phyloP scores from a whole-genome alignment of 2,329 filamentous ascomycete genomes.

The Cercospora sp. region DNA sequence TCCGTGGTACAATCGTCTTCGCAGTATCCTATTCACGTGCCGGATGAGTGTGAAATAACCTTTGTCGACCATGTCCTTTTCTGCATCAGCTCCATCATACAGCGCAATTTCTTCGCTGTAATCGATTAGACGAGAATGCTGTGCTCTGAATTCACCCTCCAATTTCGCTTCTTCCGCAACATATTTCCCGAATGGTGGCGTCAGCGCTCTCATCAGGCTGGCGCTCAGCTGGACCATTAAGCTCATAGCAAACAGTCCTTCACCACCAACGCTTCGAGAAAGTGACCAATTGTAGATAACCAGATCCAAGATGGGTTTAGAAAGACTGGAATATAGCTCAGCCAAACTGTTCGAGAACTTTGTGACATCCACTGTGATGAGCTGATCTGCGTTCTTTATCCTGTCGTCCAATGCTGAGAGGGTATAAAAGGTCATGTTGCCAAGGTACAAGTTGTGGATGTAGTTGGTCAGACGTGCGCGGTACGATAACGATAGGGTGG shows the following conservation, averaged over 20 bases:
- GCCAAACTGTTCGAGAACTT: slow-evolving; percentile 95
- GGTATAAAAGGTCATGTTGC: slow-evolving; percentile 97
- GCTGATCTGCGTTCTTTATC: slow-evolving; percentile 97
- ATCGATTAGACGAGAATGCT: slow-evolving; percentile 91
- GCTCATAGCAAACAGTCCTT: slow-evolving; percentile 94
- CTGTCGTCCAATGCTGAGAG: slow-evolving; percentile 92
- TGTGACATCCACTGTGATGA: slow-evolving; percentile 94
- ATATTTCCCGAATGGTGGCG: slow-evolving; percentile 94
- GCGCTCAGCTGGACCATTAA: slow-evolving; percentile 91
- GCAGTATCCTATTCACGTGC: slow-evolving; percentile 93
- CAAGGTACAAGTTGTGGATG: slow-evolving; percentile 93
- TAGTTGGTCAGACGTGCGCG: slow-evolving; percentile 88
- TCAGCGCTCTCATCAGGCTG: slow-evolving; percentile 87
- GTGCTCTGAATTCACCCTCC: slow-evolving; percentile 94
- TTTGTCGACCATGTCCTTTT: slow-evolving; percentile 96
- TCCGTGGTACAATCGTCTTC: slow-evolving; percentile 91
- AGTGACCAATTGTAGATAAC: slow-evolving; percentile 94
- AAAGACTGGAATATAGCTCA: slow-evolving; percentile 92
- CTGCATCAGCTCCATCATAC: slow-evolving; percentile 86
- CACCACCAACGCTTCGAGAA: slow-evolving; percentile 91
- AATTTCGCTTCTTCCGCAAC: slow-evolving; percentile 93
- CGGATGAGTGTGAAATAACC: slow-evolving; percentile 99
- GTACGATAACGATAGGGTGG: slow-evolving; percentile 88
- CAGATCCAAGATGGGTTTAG: slow-evolving; percentile 93
- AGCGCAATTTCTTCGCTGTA: slow-evolving; percentile 93